These are phyloP conservation scores for Eutypella sp. DNA, from an alignment of 2,329 filamentous ascomycete species.

Conservation along the genomic window DNA sequence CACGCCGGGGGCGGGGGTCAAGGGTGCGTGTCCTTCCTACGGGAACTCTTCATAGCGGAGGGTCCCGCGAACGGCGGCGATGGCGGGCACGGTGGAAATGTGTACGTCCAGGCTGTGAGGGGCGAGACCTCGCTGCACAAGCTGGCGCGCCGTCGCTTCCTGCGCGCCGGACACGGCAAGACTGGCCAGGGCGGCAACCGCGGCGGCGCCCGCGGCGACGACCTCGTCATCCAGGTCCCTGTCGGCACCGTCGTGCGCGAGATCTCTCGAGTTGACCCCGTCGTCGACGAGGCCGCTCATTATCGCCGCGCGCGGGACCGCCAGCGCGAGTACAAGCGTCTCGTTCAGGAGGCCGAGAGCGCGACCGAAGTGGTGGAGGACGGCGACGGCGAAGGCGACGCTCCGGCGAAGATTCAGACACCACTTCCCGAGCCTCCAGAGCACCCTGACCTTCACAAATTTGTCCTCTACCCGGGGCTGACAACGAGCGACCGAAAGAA, in stretches of 20 bases:
- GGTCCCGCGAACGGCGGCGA: constrained; percentile 94
- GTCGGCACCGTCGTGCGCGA: constrained; percentile 89
- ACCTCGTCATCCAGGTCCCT: constrained; percentile 83
- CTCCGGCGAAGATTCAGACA: not conserved
- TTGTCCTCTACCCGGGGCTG: constrained; percentile 80
- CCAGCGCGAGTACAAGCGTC: constrained; percentile 26
- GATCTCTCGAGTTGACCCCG: constrained; percentile 70
- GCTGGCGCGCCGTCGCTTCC: constrained; percentile 68
- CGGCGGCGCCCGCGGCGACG: constrained; percentile 76
- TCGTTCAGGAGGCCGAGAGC: constrained; percentile 24
- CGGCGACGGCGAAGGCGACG: constrained; percentile 3
- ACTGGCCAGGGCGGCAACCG: constrained; percentile 70
- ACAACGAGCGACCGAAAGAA: constrained; percentile 61
- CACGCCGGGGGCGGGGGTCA: constrained; percentile 79
- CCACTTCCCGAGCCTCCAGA: constrained; percentile 28
- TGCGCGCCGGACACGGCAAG: constrained; percentile 71
- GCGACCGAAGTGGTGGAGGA: constrained; percentile 26
- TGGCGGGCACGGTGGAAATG: constrained; percentile 82
- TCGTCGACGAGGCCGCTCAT: constrained; percentile 53
- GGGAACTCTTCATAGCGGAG: constrained; percentile 83
- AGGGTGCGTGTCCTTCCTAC: constrained; percentile 89
- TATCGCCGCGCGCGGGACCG: constrained; percentile 35
- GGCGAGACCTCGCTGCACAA: constrained; percentile 94
- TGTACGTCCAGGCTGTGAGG: constrained; percentile 90
- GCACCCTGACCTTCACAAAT: constrained; percentile 59